These are phyloP conservation scores for Backusella macrospora DNA, from an alignment of 192 early-diverging fungal genomes.

Conservation along the genomic window DNA sequence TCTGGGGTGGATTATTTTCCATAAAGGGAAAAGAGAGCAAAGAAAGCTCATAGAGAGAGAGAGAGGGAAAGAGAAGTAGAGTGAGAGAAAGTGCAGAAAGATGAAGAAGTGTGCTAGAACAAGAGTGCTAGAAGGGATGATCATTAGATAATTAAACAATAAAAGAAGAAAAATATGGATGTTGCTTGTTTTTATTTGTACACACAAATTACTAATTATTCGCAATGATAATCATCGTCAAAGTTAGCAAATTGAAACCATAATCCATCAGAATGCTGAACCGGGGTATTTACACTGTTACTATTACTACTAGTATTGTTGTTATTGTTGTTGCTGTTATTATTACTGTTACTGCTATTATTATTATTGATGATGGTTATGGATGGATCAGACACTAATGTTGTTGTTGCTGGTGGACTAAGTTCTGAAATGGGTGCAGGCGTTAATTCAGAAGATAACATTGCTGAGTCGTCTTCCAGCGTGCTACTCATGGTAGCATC, in stretches of 20 bases:
- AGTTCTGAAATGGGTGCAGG: neutral
- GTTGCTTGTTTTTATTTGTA: neutral
- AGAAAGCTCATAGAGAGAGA: too few relatives aligned
- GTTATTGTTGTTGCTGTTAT: neutral
- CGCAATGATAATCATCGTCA: conserved; percentile 21
- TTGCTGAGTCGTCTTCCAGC: conserved; percentile 7
- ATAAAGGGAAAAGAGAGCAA: too few relatives aligned
- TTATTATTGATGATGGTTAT: neutral
- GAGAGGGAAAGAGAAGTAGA: too few relatives aligned
- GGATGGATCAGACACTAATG: neutral
- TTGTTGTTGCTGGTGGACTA: neutral
- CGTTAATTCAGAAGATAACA: neutral
- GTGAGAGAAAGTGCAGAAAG: too few relatives aligned
- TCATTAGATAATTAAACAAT: too few relatives aligned
- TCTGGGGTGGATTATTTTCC: too few relatives aligned
- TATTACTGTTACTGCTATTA: neutral
- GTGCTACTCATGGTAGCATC: conserved; percentile 21
- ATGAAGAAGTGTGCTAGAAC: too few relatives aligned
- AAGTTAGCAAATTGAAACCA: conserved; percentile 26
- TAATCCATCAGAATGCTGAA: conserved; percentile 17
- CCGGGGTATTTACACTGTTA: conserved; percentile 8
- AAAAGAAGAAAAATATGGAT: conserved; percentile 3
- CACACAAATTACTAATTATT: conserved; percentile 1
- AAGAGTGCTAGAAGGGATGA: too few relatives aligned
- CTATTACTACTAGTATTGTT: neutral